Conservation (phyloP, 257 asterid species). For the Voacanga thouarsii region DNA sequence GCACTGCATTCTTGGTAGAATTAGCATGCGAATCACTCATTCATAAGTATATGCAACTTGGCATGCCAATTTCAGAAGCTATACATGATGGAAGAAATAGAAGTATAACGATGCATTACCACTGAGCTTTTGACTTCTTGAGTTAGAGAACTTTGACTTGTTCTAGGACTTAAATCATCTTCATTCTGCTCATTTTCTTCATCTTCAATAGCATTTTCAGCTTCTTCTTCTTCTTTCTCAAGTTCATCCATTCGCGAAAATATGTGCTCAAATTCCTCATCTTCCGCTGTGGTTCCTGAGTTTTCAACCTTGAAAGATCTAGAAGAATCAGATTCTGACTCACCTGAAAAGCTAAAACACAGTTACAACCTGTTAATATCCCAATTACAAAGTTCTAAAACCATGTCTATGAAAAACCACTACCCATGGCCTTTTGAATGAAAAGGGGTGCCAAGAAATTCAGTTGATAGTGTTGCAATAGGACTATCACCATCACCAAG, state of each 20-base stretch:
- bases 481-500: conserved; percentile 6
- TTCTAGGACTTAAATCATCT: conserved; percentile 26
- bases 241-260: conserved; percentile 58
- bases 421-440: background rate
- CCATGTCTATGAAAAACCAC: background rate
- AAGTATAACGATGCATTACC: conserved; percentile 28
- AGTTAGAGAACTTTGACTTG: conserved; percentile 17
- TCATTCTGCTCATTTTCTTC: conserved; percentile 35
- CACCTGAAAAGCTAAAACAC: conserved; percentile 27
- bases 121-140: conserved; percentile 37
- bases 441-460: background rate
- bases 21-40: background rate
- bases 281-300: conserved; percentile 37
- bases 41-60: background rate
- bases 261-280: conserved; percentile 61
- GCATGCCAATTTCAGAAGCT: background rate
- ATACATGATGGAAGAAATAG: background rate
- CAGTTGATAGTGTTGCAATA: background rate
- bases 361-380: background rate
- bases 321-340: conserved; percentile 22
- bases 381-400: background rate
- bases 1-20: background rate
- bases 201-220: conserved; percentile 40
- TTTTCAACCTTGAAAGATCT: conserved; percentile 29
- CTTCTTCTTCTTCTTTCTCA: conserved; percentile 87